phyloP scores from a whole-genome alignment of 805 yeast species.

The Candida methanosorbosa region DNA sequence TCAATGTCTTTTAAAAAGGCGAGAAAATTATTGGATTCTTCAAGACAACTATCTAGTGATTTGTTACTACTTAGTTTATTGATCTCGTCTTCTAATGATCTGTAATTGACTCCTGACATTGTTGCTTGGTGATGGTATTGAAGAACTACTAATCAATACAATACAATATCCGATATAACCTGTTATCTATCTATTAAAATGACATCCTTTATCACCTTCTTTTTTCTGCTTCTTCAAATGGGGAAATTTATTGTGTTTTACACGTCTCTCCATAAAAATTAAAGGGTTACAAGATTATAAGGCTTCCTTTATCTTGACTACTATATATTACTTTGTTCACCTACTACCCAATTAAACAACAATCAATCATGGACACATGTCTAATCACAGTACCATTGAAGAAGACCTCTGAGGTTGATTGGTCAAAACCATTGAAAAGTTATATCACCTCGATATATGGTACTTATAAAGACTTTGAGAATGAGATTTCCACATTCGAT shows the following conservation, averaged over 20 bases:
- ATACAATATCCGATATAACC: no score
- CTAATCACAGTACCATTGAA: conserved; percentile 26
- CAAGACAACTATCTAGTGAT: conserved; percentile 20
- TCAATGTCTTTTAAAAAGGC: conserved; percentile 15
- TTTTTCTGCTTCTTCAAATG: no score
- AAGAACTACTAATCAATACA: no score
- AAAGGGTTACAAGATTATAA: no score
- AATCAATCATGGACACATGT: conserved; percentile 11
- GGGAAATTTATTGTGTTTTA: no score
- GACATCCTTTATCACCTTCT: no score
- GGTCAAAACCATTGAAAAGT: conserved; percentile 51
- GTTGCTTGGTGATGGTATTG: no score
- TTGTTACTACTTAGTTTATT: conserved; percentile 17
- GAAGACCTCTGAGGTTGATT: conserved; percentile 50
- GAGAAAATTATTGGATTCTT: conserved; percentile 20
- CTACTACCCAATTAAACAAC: no score
- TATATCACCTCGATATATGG: conserved; percentile 62
- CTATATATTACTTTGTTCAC: no score
- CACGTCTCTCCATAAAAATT: no score
- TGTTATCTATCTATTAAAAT: no score
- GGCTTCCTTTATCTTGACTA: no score
- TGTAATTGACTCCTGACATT: conserved; percentile 15
- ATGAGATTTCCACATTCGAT: conserved; percentile 47
- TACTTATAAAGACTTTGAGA: conserved; percentile 41
- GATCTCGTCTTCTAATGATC: conserved; percentile 20